A percentile compares a stretch with the other conserved stretches of the same genome.
phyloP scores from a whole-genome alignment of 306 rosid genomes.

The Quercus gilva region DNA sequence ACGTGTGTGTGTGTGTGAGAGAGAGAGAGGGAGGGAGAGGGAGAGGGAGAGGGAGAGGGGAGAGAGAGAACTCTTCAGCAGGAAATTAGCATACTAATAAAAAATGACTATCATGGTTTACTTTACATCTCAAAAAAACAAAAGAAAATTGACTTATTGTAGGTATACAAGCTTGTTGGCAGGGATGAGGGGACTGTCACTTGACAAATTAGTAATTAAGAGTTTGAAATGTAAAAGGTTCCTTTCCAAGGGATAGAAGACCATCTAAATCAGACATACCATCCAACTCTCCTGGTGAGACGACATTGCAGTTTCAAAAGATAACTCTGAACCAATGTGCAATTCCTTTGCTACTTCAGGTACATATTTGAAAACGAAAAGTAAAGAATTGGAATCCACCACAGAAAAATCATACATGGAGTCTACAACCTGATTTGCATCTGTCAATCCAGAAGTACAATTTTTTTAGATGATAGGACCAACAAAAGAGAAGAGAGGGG shows the following conservation, averaged over 20 bases:
- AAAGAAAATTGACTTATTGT: not conserved
- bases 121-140: not conserved
- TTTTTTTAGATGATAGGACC: not conserved
- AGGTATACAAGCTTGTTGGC: not conserved
- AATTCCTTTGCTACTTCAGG: constrained; percentile 82
- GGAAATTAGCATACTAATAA: not conserved
- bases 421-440: constrained; percentile 56
- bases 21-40: not conserved
- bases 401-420: constrained; percentile 84
- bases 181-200: not conserved
- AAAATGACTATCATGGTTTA: not conserved
- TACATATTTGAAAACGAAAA: constrained; percentile 72
- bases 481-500: not conserved
- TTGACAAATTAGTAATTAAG: not conserved
- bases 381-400: constrained; percentile 88
- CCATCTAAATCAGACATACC: constrained; percentile 43
- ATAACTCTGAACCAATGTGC: constrained; percentile 55
- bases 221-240: not conserved
- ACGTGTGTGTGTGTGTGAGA: not conserved
- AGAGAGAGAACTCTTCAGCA: not conserved
- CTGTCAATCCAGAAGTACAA: constrained; percentile 44
- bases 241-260: not conserved
- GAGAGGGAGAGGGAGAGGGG: not conserved
- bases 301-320: constrained; percentile 52
- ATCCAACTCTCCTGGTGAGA: constrained; percentile 71